phyloP scores from a whole-genome alignment of 129 eudicot species.

The Flaveria trinervia region DNA sequence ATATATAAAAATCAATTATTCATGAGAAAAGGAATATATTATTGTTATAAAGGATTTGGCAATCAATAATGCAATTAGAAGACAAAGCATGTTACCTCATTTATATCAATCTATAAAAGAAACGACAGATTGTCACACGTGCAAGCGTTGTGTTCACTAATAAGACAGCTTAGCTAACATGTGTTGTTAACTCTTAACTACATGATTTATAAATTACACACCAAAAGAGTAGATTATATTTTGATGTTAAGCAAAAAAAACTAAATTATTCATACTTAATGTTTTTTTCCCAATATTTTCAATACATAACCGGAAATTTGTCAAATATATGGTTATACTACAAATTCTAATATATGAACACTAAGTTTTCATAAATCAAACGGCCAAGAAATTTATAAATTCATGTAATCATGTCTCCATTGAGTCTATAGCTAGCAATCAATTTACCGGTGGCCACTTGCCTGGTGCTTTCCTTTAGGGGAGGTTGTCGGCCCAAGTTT shows the following conservation, averaged over 20 bases:
- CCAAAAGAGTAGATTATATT: no score
- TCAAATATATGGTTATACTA: no score
- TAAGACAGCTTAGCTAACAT: conserved; percentile 31
- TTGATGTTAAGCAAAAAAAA: no score
- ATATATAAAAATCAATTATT: conserved; percentile 1
- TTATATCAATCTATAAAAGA: neutral
- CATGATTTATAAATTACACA: neutral
- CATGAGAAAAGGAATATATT: conserved; percentile 19
- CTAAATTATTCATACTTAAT: no score
- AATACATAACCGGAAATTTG: no score
- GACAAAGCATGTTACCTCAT: conserved; percentile 39
- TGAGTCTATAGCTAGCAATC: no score
- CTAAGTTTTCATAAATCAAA: neutral
- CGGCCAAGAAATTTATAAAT: neutral
- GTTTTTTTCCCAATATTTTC: no score
- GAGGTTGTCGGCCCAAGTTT: no score
- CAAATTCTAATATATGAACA: no score
- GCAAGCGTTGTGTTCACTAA: conserved; percentile 30
- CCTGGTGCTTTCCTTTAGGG: no score
- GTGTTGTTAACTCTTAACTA: neutral
- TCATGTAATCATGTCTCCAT: neutral
- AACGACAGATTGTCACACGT: conserved; percentile 38
- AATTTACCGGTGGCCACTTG: no score
- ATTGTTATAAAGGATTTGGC: conserved; percentile 20
- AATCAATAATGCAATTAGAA: conserved; percentile 31